These are phyloP conservation scores for Mycena alexandri DNA, from an alignment of 768 basidiomycete genomes.

Conservation along the genomic window DNA sequence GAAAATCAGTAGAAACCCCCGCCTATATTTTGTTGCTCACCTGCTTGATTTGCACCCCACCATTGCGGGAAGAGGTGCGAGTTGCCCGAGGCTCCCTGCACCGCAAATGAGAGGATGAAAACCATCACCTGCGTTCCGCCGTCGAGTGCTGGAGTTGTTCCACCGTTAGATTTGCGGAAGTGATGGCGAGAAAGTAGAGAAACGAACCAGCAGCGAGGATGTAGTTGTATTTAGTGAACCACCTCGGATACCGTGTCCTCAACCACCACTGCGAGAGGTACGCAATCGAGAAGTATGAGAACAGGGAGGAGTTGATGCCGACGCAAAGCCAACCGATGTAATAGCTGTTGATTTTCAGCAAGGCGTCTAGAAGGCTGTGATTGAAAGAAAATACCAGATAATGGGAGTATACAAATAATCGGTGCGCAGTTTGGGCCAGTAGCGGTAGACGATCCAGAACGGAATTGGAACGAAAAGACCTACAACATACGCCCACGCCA, in stretches of 20 bases:
- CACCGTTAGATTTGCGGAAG: background rate
- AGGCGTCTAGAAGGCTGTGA: background rate
- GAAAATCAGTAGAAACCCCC: background rate
- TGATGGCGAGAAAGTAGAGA: background rate
- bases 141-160: slow-evolving; percentile 42
- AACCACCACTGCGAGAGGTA: slow-evolving; percentile 63
- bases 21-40: slow-evolving; percentile 44
- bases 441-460: slow-evolving; percentile 62
- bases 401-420: slow-evolving; percentile 64
- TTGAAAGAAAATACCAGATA: slow-evolving; percentile 49
- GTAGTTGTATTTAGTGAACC: slow-evolving; percentile 62
- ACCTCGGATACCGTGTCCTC: slow-evolving; percentile 57
- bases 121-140: slow-evolving; percentile 66
- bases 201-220: slow-evolving; percentile 50
- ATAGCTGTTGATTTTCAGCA: slow-evolving; percentile 44
- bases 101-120: slow-evolving; percentile 63
- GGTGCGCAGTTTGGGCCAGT: slow-evolving; percentile 58
- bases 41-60: slow-evolving; percentile 71
- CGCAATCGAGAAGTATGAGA: slow-evolving; percentile 56
- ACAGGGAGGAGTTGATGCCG: slow-evolving; percentile 62
- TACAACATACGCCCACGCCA: slow-evolving; percentile 60
- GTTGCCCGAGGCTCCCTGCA: slow-evolving; percentile 64
- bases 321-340: slow-evolving; percentile 64
- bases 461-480: slow-evolving; percentile 66
- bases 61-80: slow-evolving; percentile 65